A percentile compares a stretch with the other conserved stretches of the same genome.
These are phyloP conservation scores for Melampsora abietis-canadensis DNA, from an alignment of 1,284 basidiomycete genomes.

Conservation along the genomic window DNA sequence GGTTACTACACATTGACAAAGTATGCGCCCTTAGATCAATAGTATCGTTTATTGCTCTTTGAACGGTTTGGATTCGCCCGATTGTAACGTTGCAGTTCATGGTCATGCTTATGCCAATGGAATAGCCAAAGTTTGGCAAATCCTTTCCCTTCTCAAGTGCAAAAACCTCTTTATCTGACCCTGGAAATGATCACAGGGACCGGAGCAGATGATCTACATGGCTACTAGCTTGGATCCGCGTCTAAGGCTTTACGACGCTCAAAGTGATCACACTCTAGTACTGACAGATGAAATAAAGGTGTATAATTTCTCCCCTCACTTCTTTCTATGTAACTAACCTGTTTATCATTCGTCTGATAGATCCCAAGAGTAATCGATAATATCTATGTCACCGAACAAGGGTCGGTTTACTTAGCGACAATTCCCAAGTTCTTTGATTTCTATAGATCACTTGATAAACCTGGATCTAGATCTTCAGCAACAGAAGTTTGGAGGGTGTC, in stretches of 20 bases:
- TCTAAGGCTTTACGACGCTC: slow-evolving; percentile 29
- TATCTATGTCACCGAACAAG: slow-evolving; percentile 30
- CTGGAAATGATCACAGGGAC: slow-evolving; percentile 3
- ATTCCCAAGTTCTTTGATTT: slow-evolving; percentile 26
- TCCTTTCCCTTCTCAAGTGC: background rate
- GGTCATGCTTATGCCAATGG: slow-evolving; percentile 35
- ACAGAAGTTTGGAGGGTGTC: slow-evolving; percentile 37
- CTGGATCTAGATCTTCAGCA: slow-evolving; percentile 5
- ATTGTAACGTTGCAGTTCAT: slow-evolving; percentile 2
- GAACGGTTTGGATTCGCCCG: slow-evolving; percentile 6
- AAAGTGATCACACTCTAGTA: slow-evolving; percentile 36
- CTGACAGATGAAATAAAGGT: slow-evolving; percentile 40
- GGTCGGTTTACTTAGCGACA: slow-evolving; percentile 26
- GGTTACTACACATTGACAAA: background rate
- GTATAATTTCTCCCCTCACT: background rate
- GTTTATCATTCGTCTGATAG: background rate
- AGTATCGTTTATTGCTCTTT: slow-evolving; percentile 37
- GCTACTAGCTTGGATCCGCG: slow-evolving; percentile 21
- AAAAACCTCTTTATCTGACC: background rate
- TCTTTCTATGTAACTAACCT: background rate
- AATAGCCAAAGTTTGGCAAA: slow-evolving; percentile 23
- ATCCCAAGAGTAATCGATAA: slow-evolving; percentile 30
- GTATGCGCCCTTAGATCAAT: slow-evolving; percentile 1
- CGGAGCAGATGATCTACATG: slow-evolving; percentile 24
- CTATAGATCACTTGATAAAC: slow-evolving; percentile 4